These are phyloP conservation scores for Saccharum hybrid DNA, from an alignment of 202 grass and related monocot genomes.

Conservation along the genomic window DNA sequence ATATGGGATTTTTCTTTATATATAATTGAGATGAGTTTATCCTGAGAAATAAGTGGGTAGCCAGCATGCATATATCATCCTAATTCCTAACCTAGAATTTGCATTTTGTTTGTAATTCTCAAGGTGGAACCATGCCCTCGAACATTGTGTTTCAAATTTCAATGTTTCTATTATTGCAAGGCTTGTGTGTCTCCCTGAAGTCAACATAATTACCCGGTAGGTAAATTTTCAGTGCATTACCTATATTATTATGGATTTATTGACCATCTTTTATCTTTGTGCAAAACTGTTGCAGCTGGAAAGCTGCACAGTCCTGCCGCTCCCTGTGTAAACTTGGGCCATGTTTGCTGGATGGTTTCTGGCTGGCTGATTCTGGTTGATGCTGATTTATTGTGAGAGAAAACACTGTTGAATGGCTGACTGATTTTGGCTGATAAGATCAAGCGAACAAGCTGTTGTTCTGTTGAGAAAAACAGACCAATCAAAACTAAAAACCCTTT, in stretches of 20 bases:
- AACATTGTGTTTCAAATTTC: neutral
- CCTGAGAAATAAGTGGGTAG: neutral
- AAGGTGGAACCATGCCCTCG: neutral
- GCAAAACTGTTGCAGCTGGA: neutral
- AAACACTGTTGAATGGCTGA: too few relatives aligned
- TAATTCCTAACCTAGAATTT: neutral
- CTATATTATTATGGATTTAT: neutral
- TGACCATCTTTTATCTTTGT: neutral
- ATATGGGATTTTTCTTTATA: neutral
- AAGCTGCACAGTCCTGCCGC: neutral
- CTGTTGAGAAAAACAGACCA: neutral
- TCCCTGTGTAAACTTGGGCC: neutral
- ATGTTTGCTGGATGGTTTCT: too few relatives aligned
- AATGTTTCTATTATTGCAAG: neutral
- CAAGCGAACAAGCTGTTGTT: too few relatives aligned
- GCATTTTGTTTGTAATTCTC: neutral
- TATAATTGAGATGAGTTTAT: neutral
- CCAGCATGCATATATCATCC: neutral
- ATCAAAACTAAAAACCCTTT: neutral
- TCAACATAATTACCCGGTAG: neutral
- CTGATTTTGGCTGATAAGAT: too few relatives aligned
- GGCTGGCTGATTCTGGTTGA: too few relatives aligned
- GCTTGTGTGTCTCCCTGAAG: neutral
- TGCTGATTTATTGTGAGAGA: too few relatives aligned
- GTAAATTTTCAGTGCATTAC: neutral